Conservation (phyloP, 768 basidiomycete genomes). For the Chlorophyllum brunneum region DNA sequence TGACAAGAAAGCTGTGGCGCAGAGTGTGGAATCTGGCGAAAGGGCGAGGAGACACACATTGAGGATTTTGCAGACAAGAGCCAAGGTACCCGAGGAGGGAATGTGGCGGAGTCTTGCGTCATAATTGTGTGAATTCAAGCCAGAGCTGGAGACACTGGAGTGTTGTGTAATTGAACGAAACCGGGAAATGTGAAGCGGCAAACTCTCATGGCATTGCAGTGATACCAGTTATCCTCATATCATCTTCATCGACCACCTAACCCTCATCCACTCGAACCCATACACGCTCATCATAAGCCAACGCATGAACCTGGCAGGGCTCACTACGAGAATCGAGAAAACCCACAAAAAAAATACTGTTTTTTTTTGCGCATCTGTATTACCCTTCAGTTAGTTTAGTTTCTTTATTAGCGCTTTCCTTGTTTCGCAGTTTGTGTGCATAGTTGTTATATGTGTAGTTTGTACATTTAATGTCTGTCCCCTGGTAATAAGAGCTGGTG, state of each 20-base stretch:
- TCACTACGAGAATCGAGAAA: background rate
- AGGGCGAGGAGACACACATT: constrained; percentile 58
- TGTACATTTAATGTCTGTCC: background rate
- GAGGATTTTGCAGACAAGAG: constrained; percentile 68
- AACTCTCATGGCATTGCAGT: constrained; percentile 2
- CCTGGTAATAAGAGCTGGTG: background rate
- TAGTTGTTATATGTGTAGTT: background rate
- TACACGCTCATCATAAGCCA: no score
- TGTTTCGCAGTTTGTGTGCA: background rate
- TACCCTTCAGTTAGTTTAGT: background rate
- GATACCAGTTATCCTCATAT: constrained; percentile 8
- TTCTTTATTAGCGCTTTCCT: background rate
- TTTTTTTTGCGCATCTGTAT: background rate
- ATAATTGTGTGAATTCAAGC: constrained; percentile 10
- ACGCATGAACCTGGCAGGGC: background rate
- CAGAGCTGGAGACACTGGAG: background rate
- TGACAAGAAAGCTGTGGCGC: constrained; percentile 18
- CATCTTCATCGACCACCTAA: background rate
- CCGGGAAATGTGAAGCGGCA: background rate
- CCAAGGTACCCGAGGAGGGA: constrained; percentile 61
- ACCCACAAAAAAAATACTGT: background rate
- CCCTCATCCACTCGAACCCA: background rate
- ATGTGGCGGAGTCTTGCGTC: constrained; percentile 81
- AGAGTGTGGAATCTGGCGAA: constrained; percentile 29
- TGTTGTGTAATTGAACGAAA: background rate